Percentiles rank a stretch among this genome's conserved stretches.
Conservation (phyloP, 2,329 filamentous ascomycete genomes). For the Trematosphaeria pertusa region DNA sequence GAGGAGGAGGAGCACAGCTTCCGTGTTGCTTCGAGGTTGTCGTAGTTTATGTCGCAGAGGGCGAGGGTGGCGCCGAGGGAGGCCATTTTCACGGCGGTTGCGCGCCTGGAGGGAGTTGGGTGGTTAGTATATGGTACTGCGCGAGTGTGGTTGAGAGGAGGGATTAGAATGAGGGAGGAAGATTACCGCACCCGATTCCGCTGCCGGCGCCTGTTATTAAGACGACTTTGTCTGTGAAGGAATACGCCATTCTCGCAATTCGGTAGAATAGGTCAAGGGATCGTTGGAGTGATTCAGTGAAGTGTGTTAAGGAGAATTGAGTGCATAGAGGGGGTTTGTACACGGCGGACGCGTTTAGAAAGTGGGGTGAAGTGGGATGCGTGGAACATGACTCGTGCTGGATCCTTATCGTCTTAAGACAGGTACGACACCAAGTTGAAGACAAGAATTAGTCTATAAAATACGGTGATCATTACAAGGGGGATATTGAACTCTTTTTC, state of each 20-base stretch:
- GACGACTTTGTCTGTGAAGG: conserved; percentile 39
- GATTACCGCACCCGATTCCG: conserved; percentile 55
- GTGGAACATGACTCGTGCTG: conserved; percentile 34
- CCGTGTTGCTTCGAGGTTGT: conserved; percentile 51
- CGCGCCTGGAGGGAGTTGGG: conserved; percentile 39
- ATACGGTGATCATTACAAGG: neutral
- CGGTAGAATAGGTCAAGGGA: neutral
- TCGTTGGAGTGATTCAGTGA: conserved; percentile 15
- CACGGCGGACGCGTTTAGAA: conserved; percentile 28
- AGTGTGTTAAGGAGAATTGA: neutral
- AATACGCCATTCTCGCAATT: conserved; percentile 37
- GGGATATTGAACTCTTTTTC: neutral
- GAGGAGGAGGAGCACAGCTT: conserved; percentile 50
- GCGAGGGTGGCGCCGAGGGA: conserved; percentile 50
- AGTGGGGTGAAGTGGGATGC: conserved; percentile 47
- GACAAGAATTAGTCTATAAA: neutral
- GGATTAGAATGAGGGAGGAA: neutral
- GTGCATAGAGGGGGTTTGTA: conserved; percentile 6
- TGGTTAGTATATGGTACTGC: conserved; percentile 8
- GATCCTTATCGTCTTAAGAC: conserved; percentile 17
- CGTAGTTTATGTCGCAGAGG: conserved; percentile 46
- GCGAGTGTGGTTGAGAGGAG: neutral
- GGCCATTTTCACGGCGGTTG: conserved; percentile 57
- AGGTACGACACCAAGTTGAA: neutral
- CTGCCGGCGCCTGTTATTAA: conserved; percentile 41